A percentile compares a stretch with the other conserved stretches of the same genome.
These are phyloP conservation scores for Leptomonas pyrrhocoris DNA, from an alignment of 208 protist genomes.

Conservation along the genomic window DNA sequence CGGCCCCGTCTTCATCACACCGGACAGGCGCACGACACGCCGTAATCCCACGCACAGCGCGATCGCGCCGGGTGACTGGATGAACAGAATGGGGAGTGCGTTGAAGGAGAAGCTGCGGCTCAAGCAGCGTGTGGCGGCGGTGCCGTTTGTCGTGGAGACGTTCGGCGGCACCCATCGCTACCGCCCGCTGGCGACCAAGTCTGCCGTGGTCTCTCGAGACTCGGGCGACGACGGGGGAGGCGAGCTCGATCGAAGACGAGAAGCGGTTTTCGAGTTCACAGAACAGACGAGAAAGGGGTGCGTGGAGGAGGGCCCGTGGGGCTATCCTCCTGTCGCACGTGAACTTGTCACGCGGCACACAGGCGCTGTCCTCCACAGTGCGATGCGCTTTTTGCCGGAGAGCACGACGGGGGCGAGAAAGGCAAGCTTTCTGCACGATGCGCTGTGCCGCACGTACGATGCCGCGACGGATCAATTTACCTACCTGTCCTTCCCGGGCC, in stretches of 20 bases:
- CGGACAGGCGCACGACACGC: background rate
- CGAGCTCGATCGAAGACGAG: background rate
- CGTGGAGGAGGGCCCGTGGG: conserved; percentile 3
- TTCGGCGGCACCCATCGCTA: conserved; percentile 27
- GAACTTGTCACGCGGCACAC: conserved; percentile 29
- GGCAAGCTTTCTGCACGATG: conserved; percentile 27
- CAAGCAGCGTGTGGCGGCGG: conserved; percentile 17
- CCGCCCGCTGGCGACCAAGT: conserved; percentile 5
- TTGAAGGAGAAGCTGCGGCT: conserved; percentile 18
- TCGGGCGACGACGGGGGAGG: background rate
- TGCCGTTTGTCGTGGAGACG: conserved; percentile 15
- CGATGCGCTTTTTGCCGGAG: conserved; percentile 4
- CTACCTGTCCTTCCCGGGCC: conserved; percentile 11
- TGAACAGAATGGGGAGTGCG: background rate
- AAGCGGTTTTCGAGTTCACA: background rate
- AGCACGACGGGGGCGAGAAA: background rate
- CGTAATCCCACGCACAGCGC: background rate
- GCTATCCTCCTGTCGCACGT: conserved; percentile 2
- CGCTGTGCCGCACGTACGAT: conserved; percentile 28
- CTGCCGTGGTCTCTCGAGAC: background rate
- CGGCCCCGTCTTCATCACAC: background rate
- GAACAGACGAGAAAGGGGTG: background rate
- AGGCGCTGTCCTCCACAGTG: background rate
- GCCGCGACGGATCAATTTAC: conserved; percentile 17
- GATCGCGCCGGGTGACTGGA: background rate